phyloP scores from a whole-genome alignment of 2,329 filamentous ascomycete genomes.

The Piedraia hortae region DNA sequence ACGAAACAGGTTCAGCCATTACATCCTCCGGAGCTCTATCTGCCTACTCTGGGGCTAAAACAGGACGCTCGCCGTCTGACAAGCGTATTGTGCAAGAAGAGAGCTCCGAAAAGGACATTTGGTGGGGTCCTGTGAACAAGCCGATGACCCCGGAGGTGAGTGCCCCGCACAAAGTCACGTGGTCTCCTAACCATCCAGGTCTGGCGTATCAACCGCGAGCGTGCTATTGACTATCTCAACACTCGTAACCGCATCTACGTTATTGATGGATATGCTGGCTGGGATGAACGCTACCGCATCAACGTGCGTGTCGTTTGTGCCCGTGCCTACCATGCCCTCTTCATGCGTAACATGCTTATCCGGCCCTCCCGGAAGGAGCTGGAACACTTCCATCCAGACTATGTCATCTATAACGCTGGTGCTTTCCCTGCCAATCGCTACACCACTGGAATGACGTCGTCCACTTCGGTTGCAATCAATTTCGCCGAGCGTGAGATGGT shows the following conservation, averaged over 20 bases:
- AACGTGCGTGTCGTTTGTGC: conserved; percentile 93
- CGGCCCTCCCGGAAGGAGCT: conserved; percentile 74
- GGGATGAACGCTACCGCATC: conserved; percentile 96
- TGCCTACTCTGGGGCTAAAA: conserved; percentile 95
- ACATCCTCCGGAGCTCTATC: conserved; percentile 76
- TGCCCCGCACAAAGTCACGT: conserved; percentile 4
- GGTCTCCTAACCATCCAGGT: no score
- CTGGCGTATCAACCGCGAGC: conserved; percentile 98
- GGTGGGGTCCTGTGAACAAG: conserved; percentile 99
- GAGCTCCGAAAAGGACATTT: conserved; percentile 69
- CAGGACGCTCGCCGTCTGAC: conserved; percentile 81
- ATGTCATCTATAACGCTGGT: conserved; percentile 98
- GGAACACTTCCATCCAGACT: conserved; percentile 93
- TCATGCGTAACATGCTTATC: conserved; percentile 99
- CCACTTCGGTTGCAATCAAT: conserved; percentile 94
- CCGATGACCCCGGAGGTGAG: conserved; percentile 91
- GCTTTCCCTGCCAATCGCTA: conserved; percentile 96
- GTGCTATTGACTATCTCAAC: conserved; percentile 97
- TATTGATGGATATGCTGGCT: conserved; percentile 86
- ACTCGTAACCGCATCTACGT: conserved; percentile 97
- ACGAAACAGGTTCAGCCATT: conserved; percentile 57
- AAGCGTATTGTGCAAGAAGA: conserved; percentile 92
- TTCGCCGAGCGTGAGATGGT: conserved; percentile 99
- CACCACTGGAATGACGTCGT: conserved; percentile 95
- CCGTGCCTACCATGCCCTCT: conserved; percentile 94